phyloP scores from a whole-genome alignment of 305 asterid genomes.

The Euphrasia arctica region DNA sequence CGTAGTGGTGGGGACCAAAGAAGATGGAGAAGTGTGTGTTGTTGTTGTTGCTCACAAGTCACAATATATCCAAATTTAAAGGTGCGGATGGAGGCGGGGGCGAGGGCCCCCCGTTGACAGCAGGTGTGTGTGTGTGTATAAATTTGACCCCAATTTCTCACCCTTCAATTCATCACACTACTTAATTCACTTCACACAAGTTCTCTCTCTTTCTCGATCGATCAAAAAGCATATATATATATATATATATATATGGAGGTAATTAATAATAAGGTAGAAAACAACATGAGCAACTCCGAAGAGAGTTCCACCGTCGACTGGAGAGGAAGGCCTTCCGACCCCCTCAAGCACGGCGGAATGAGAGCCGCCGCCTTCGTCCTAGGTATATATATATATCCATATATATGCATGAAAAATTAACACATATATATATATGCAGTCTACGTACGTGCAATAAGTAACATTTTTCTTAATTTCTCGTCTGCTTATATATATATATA shows the following conservation, averaged over 20 bases:
- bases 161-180: conserved; percentile 18
- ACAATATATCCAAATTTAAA: conserved; percentile 14
- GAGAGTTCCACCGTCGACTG: conserved; percentile 52
- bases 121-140: conserved; percentile 9
- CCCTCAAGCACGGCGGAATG: conserved; percentile 86
- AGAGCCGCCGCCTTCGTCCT: conserved; percentile 81
- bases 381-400: not conserved
- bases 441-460: too few relatives aligned
- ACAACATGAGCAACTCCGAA: conserved; percentile 12
- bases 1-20: conserved; percentile 30
- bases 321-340: conserved; percentile 71
- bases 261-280: conserved; percentile 21
- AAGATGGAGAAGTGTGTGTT: conserved; percentile 24
- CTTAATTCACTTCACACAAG: too few relatives aligned
- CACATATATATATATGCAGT: too few relatives aligned
- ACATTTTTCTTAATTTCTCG: too few relatives aligned
- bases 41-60: not conserved
- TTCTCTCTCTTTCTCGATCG: too few relatives aligned
- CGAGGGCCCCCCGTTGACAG: not conserved
- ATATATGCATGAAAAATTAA: too few relatives aligned
- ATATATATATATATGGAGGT: conserved; percentile 23
- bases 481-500: too few relatives aligned
- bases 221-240: too few relatives aligned
- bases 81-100: too few relatives aligned
- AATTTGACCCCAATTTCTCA: conserved; percentile 10